Evolutionary conservation across 2,329 filamentous ascomycete species (phyloP), one percentile per base, ranked within the genome.

Genomic region (Ophiostoma montium): DNA sequence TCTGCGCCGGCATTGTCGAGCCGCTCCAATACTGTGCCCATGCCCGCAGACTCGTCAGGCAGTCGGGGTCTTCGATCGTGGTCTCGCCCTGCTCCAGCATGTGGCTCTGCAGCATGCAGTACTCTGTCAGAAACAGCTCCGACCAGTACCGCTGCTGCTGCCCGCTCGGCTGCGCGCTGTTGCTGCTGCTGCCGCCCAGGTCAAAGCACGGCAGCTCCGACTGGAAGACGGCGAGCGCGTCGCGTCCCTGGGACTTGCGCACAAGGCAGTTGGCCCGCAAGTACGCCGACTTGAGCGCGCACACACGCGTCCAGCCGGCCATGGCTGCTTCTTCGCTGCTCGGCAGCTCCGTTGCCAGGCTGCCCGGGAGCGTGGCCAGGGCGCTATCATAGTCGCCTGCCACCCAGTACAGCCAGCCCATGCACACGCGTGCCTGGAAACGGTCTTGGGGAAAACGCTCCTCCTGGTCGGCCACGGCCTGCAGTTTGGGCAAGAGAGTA

Each of bases 381-480:
- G 82, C 81, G 38, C 77, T 62, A 1, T 68, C 69, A 55, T 84
- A 84, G 57, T 94, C 83, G 32, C 78, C 80, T 48, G 83, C 65
- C 9, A 80, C 76, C 78, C 85, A 94, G 60, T 94, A 80, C 58
- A 95, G 71, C 84, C 88, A 94, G 49, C 82, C 88, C 41, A 90
- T 64, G 63, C 86, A 92, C 47, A 92, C 80, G 53, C 79, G 81
- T 31, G 87, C 89, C 64, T 95, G 87, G 57, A 90, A 82, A 48
- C 66, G 70, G 56, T 83, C 79, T 61, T 82, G 74, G 12, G 64
- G 62, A 55, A 71, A 65, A 8, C 60, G 60, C 5, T 68, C 65
- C 57, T 82, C 80, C 48, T 70, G 69, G 7, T 80, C 77, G 56
- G 84, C 76, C 15, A 72, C 75, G 38, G 68, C 62, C 48, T 72